phyloP scores from a whole-genome alignment of 768 basidiomycete genomes.

The Hypsizygus marmoreus region DNA sequence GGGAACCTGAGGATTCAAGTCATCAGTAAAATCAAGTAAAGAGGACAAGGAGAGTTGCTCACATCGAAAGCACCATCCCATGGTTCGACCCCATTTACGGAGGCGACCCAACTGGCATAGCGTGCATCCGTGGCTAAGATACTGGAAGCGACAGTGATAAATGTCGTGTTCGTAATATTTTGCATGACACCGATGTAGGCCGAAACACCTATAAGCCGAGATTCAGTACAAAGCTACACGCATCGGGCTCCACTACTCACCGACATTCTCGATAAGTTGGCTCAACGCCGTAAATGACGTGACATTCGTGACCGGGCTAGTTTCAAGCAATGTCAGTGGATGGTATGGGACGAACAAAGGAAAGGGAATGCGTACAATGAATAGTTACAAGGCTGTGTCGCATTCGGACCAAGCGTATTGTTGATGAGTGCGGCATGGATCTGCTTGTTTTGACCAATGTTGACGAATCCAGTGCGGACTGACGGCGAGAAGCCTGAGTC shows the following conservation, averaged over 20 bases:
- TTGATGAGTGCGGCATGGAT: constrained; percentile 19
- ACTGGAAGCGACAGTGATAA: constrained; percentile 45
- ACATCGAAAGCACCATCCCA: constrained; percentile 50
- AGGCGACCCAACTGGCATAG: constrained; percentile 47
- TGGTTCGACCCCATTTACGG: constrained; percentile 34
- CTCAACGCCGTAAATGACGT: constrained; percentile 14
- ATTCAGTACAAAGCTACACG: neutral
- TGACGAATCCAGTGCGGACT: constrained; percentile 11
- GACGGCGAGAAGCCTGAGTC: constrained; percentile 9
- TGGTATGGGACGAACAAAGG: neutral
- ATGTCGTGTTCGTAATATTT: constrained; percentile 36
- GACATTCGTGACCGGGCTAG: constrained; percentile 13
- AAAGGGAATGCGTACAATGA: constrained; percentile 36
- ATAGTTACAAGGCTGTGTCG: constrained; percentile 53
- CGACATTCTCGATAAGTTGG: constrained; percentile 16
- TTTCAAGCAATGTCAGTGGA: neutral
- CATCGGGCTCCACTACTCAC: neutral
- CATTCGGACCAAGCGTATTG: constrained; percentile 38
- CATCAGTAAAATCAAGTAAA: neutral
- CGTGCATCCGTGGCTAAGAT: constrained; percentile 54
- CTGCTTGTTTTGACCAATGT: constrained; percentile 17
- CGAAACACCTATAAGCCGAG: constrained; percentile 29
- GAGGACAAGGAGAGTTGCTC: neutral
- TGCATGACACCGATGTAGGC: constrained; percentile 53
- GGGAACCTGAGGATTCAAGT: constrained; percentile 16